Percentiles rank a stretch among this genome's conserved stretches.
These are phyloP conservation scores for Artemisia annua DNA, from an alignment of 129 eudicot species.

Conservation along the genomic window DNA sequence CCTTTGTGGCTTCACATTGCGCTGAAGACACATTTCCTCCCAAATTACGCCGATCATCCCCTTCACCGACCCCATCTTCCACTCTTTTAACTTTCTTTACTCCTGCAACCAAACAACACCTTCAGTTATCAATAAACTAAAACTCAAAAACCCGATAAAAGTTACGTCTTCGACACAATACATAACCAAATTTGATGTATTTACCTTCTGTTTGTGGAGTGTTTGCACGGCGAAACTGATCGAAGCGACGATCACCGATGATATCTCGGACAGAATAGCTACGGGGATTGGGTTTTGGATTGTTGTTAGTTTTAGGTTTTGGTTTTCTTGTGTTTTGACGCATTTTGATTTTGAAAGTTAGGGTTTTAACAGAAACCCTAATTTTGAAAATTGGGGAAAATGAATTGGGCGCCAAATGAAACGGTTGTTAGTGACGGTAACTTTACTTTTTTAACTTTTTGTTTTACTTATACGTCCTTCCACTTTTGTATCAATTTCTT, in stretches of 20 bases:
- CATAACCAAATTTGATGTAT: too few species aligned
- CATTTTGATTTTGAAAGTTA: constrained; percentile 24
- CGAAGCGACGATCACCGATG: constrained; percentile 43
- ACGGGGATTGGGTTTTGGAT: constrained; percentile 10
- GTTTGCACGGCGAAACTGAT: constrained; percentile 28
- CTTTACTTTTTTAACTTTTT: too few species aligned
- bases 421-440: neutral
- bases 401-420: constrained; percentile 39
- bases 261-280: constrained; percentile 34
- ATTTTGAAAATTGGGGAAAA: constrained; percentile 9
- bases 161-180: too few species aligned
- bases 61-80: constrained; percentile 32
- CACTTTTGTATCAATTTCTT: too few species aligned
- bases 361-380: constrained; percentile 25
- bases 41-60: constrained; percentile 23
- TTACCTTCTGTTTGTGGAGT: constrained; percentile 31
- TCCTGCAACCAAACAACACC: constrained; percentile 37
- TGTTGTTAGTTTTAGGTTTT: constrained; percentile 16
- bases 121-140: neutral
- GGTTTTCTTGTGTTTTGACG: constrained; percentile 28
- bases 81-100: constrained; percentile 40
- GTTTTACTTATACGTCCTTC: too few species aligned
- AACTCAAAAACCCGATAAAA: neutral
- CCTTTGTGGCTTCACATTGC: constrained; percentile 27
- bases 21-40: constrained; percentile 30